Percentiles rank a stretch among this genome's conserved stretches.
Evolutionary conservation across 1,284 basidiomycete genomes (phyloP).

Genomic region (Ceratobasidium sp.): DNA sequence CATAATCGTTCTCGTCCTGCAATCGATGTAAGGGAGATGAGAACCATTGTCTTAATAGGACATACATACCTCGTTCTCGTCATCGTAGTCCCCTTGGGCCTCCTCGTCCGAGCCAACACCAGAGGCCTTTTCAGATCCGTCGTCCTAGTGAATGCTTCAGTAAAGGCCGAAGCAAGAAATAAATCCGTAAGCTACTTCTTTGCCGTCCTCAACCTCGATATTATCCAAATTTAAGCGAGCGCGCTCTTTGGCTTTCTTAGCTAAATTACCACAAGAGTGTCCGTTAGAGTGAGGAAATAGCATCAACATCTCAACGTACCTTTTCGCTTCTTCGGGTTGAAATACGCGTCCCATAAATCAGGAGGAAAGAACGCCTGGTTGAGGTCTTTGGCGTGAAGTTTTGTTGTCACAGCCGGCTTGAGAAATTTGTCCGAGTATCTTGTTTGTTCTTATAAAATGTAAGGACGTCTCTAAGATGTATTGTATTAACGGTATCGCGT

Average conservation of each 20-base stretch:
- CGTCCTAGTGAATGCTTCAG: constrained; percentile 19
- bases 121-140: constrained; percentile 44
- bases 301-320: constrained; percentile 55
- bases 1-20: constrained; percentile 83
- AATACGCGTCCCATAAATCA: constrained; percentile 81
- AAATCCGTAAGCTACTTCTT: constrained; percentile 8
- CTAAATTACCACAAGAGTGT: neutral
- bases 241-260: constrained; percentile 58
- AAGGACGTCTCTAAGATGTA: constrained; percentile 12
- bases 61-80: constrained; percentile 71
- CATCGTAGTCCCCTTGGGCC: constrained; percentile 81
- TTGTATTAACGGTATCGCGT: constrained; percentile 30
- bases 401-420: constrained; percentile 68
- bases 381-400: constrained; percentile 75
- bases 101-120: constrained; percentile 62
- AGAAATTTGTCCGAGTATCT: constrained; percentile 83
- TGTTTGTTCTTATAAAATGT: constrained; percentile 67
- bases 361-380: constrained; percentile 81
- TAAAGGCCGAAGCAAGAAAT: neutral
- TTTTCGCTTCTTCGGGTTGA: constrained; percentile 77
- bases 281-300: neutral
- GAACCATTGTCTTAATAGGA: neutral
- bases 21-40: too few species aligned
- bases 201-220: constrained; percentile 45
- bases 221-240: constrained; percentile 47